These are phyloP conservation scores for Citrus maxima DNA, from an alignment of 345 rosid species.

Conservation along the genomic window DNA sequence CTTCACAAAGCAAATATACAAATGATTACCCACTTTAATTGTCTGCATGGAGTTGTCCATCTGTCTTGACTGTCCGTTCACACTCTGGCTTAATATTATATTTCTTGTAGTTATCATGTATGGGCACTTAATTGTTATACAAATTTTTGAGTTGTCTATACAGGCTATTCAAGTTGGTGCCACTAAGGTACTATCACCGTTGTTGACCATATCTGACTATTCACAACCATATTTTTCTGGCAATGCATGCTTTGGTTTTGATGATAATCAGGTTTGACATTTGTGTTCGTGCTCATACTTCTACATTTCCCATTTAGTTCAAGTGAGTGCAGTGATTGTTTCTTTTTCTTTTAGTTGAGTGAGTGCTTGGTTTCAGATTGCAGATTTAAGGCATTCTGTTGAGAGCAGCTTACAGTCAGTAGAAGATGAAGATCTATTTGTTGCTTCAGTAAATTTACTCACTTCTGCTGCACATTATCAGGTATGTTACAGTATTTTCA, in stretches of 20 bases:
- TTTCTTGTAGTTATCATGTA: not conserved
- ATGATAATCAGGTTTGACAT: constrained; percentile 69
- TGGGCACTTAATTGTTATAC: not conserved
- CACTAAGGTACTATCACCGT: constrained; percentile 52
- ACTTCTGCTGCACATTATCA: constrained; percentile 72
- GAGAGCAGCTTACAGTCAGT: constrained; percentile 34
- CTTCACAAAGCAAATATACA: not conserved
- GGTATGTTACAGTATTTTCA: constrained; percentile 33
- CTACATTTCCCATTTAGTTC: constrained; percentile 9
- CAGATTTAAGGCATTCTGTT: constrained; percentile 53
- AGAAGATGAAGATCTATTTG: constrained; percentile 56
- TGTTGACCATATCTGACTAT: constrained; percentile 52
- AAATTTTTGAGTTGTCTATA: constrained; percentile 17
- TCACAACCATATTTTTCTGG: constrained; percentile 45
- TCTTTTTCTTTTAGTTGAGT: constrained; percentile 23
- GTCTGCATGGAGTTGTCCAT: not conserved
- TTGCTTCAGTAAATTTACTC: constrained; percentile 58
- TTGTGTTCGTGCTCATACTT: constrained; percentile 17
- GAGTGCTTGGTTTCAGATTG: constrained; percentile 39
- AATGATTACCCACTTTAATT: not conserved
- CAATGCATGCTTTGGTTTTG: constrained; percentile 61
- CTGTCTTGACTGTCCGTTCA: not conserved
- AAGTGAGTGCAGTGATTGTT: not conserved
- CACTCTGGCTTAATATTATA: not conserved
- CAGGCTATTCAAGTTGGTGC: constrained; percentile 76